Conservation (phyloP, 2,329 filamentous ascomycete genomes). For the Aureobasidium leucospermi region DNA sequence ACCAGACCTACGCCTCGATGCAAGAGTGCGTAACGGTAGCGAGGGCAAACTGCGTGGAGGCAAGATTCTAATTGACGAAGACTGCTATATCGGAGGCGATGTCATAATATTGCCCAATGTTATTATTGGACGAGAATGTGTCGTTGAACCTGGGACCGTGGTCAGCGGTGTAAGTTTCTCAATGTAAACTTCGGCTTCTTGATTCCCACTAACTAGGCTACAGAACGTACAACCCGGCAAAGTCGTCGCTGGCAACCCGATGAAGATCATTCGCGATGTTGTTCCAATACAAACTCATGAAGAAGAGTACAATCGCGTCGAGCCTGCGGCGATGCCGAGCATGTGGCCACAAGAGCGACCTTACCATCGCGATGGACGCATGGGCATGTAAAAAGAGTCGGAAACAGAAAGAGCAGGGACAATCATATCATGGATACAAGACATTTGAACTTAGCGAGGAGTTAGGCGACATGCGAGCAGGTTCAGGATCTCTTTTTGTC, state of each 20-base stretch:
- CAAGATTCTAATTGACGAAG: conserved; percentile 67
- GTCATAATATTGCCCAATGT: conserved; percentile 54
- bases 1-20: conserved; percentile 63
- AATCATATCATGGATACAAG: not conserved
- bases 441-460: conserved; percentile 6
- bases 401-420: not conserved
- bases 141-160: conserved; percentile 47
- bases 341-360: not conserved
- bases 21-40: conserved; percentile 64
- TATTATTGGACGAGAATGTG: conserved; percentile 46
- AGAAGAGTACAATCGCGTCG: not conserved
- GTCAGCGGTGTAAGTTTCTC: conserved; percentile 44
- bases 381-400: not conserved
- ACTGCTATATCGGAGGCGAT: conserved; percentile 58
- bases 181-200: conserved; percentile 26
- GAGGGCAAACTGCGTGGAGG: conserved; percentile 64
- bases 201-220: not conserved
- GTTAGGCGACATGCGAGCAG: not conserved
- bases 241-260: conserved; percentile 42
- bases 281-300: not conserved
- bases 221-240: conserved; percentile 41
- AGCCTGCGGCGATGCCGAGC: not conserved
- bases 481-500: not conserved
- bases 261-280: conserved; percentile 24
- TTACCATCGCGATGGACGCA: not conserved